Evolutionary conservation across 148 eudicot species (phyloP), one percentile per base, ranked within the genome.

Genomic region (Rheum nobile): DNA sequence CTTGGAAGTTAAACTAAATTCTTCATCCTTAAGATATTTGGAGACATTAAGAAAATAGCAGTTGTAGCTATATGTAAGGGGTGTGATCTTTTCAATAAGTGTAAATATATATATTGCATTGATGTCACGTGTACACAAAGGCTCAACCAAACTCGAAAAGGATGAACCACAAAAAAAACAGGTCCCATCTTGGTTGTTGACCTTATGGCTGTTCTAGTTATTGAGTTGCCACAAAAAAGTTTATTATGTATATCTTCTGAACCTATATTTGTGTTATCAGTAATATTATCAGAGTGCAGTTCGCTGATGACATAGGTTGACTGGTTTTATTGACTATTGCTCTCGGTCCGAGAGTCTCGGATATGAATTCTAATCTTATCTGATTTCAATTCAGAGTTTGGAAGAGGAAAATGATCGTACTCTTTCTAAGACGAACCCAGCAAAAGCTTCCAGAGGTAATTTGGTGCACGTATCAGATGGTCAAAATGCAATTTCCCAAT

Each of bases 371-470:
- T 14, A 17, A 16, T 34, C n/a, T 17, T 65, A 69, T 71, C 65
- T n/a, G 31, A 43, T 41, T 72, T 75, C 63, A 70, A 75, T 83
- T 63, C 86, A 87, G 93, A 85, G 72, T 61, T 72, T 79, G 70
- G 75, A 39, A 70, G 79, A 75, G 50, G 80, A 82, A 67, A 74
- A 77, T 76, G 79, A 73, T 34, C 13, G 21, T 44, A 76, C 80
- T 71, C 52, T 61, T 35, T 44, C 78, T 72, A 81, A 85, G 77
- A 75, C 65, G 35, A 42, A 65, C 12, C 76, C 43, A 65, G 37
- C 72, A 68, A 77, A 83, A 41, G 73, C 29, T 71, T 39, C 48
- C 34, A 41, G 48, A 16, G 32, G 16, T 71, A 32, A 65, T 65
- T 16, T 32, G 22, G 39, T 65, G 70, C 70, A 65, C 6, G 21